Conservation (phyloP, 2,329 filamentous ascomycete genomes). For the Hymenoscyphus scutula region DNA sequence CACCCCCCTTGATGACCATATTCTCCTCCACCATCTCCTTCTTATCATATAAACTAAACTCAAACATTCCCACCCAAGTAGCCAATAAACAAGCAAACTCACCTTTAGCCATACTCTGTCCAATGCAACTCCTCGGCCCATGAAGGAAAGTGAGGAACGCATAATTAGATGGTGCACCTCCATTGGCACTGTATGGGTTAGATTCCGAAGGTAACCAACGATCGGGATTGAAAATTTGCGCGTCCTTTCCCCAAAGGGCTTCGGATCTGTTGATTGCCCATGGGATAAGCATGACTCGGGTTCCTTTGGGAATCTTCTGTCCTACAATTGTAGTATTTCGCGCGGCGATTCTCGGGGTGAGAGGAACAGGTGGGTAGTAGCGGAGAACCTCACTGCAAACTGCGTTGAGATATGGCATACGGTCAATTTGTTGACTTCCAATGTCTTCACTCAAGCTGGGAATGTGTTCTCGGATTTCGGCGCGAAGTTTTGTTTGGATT, state of each 20-base stretch:
- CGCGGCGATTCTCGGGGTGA: conserved; percentile 65
- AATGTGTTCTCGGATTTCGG: conserved; percentile 62
- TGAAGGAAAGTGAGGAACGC: conserved; percentile 80
- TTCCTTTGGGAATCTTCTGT: conserved; percentile 66
- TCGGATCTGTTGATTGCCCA: conserved; percentile 68
- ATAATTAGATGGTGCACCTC: conserved; percentile 73
- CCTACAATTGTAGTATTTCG: conserved; percentile 64
- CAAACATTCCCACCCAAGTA: conserved; percentile 72
- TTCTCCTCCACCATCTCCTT: conserved; percentile 65
- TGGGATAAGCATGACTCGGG: conserved; percentile 61
- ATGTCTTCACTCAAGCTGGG: conserved; percentile 48
- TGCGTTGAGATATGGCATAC: conserved; percentile 75
- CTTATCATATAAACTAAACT: conserved; percentile 55
- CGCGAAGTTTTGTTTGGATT: conserved; percentile 64
- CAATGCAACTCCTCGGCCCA: conserved; percentile 83
- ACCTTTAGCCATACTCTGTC: conserved; percentile 72
- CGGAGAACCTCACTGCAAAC: conserved; percentile 77
- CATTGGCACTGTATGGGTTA: conserved; percentile 39
- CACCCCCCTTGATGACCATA: conserved; percentile 63
- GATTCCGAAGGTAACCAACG: conserved; percentile 60
- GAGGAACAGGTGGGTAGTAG: conserved; percentile 67
- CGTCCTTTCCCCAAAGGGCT: conserved; percentile 74
- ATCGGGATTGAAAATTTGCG: conserved; percentile 73
- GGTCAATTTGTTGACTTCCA: conserved; percentile 60
- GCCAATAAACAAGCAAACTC: conserved; percentile 86